A percentile compares a stretch with the other conserved stretches of the same genome.
These are phyloP conservation scores for Pholiota conissans DNA, from an alignment of 768 basidiomycete species.

Conservation along the genomic window DNA sequence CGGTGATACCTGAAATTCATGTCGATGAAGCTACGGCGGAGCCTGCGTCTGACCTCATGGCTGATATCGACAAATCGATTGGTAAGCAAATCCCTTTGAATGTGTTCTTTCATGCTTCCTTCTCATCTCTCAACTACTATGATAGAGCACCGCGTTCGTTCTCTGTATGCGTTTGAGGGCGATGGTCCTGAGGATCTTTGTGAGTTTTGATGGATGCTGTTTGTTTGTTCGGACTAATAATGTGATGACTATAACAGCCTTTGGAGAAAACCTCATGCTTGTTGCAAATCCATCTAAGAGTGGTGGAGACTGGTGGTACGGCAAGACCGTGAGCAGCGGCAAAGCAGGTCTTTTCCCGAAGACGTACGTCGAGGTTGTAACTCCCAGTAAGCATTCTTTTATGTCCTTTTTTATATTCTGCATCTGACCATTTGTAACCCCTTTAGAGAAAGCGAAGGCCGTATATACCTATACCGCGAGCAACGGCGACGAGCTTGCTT, in stretches of 20 bases:
- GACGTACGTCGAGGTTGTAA: constrained; percentile 77
- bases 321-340: constrained; percentile 61
- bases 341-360: constrained; percentile 88
- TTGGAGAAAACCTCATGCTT: constrained; percentile 77
- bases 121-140: constrained; percentile 2
- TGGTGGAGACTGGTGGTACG: constrained; percentile 93
- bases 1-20: constrained; percentile 52
- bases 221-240: constrained; percentile 5
- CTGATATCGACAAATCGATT: constrained; percentile 68
- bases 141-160: constrained; percentile 71
- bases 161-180: constrained; percentile 83
- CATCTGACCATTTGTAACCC: constrained; percentile 1
- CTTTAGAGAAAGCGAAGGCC: constrained; percentile 69
- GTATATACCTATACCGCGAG: constrained; percentile 74
- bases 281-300: constrained; percentile 84
- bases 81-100: constrained; percentile 39
- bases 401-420: not conserved
- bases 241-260: constrained; percentile 56
- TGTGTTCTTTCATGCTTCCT: constrained; percentile 5
- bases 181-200: constrained; percentile 89
- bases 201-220: constrained; percentile 36
- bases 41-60: constrained; percentile 50
- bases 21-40: constrained; percentile 48
- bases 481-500: constrained; percentile 28
- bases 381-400: constrained; percentile 51